Evolutionary conservation across 257 asterid genomes (phyloP).

Genomic region (Petunia axillaris): DNA sequence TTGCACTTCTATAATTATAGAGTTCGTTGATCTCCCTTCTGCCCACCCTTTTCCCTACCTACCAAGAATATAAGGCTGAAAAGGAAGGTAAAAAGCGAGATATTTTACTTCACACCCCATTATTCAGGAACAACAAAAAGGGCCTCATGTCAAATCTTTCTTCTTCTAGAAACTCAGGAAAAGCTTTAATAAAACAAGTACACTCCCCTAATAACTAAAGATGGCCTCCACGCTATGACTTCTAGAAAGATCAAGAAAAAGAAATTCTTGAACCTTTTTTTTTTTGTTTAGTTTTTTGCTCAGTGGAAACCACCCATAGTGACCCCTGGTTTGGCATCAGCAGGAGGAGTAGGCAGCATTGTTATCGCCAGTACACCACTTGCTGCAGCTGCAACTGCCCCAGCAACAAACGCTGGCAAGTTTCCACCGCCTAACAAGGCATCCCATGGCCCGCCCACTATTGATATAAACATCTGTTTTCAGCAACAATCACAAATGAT

Average conservation of each 20-base stretch:
- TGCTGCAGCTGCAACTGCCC: conserved; percentile 44
- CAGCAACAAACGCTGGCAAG: conserved; percentile 53
- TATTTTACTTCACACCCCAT: neutral
- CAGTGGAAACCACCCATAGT: conserved; percentile 27
- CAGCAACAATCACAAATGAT: too few relatives aligned
- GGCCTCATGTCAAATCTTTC: neutral
- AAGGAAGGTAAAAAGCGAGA: too few relatives aligned
- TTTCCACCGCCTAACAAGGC: conserved; percentile 45
- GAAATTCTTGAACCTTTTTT: neutral
- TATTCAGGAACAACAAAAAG: neutral
- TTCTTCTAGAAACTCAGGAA: conserved; percentile 3
- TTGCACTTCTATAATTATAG: too few relatives aligned
- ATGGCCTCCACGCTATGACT: neutral
- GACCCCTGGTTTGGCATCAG: conserved; percentile 23
- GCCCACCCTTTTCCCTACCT: too few relatives aligned
- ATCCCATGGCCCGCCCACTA: conserved; percentile 59
- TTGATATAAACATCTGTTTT: conserved; percentile 45
- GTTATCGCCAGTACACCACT: conserved; percentile 44
- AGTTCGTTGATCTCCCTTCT: too few relatives aligned
- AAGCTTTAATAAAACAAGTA: too few relatives aligned
- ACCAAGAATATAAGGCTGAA: too few relatives aligned
- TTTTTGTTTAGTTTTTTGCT: neutral
- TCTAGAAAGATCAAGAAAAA: neutral
- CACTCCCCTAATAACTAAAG: neutral
- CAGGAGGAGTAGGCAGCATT: conserved; percentile 25